These are phyloP conservation scores for Elongisporangium prolatum DNA, from an alignment of 352 stramenopile genomes.

Conservation along the genomic window DNA sequence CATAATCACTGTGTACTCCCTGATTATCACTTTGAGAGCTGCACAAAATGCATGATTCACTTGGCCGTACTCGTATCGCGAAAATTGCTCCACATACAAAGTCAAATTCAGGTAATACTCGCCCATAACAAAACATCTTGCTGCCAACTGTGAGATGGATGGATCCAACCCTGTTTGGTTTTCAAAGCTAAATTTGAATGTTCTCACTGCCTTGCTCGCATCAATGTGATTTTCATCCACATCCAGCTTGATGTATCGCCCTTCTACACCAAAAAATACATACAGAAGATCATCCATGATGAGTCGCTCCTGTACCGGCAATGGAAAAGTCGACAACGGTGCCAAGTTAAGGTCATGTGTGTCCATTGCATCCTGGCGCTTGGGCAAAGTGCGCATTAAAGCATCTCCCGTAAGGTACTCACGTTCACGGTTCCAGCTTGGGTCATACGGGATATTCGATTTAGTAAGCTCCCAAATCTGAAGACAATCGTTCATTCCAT, in stretches of 20 bases:
- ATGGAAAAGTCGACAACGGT: slow-evolving; percentile 67
- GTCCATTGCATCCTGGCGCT: slow-evolving; percentile 31
- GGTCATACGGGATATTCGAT: slow-evolving; percentile 81
- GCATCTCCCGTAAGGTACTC: slow-evolving; percentile 73
- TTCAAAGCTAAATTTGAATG: slow-evolving; percentile 58
- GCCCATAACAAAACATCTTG: slow-evolving; percentile 62
- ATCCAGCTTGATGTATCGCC: slow-evolving; percentile 74
- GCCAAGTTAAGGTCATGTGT: slow-evolving; percentile 41
- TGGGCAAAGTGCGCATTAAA: slow-evolving; percentile 35
- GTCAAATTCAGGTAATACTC: slow-evolving; percentile 76
- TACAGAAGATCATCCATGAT: slow-evolving; percentile 85
- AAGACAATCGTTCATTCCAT: slow-evolving; percentile 38
- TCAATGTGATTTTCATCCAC: slow-evolving; percentile 40
- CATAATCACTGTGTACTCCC: slow-evolving; percentile 93
- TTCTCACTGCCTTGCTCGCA: slow-evolving; percentile 16
- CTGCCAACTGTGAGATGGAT: slow-evolving; percentile 63
- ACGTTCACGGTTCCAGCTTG: slow-evolving; percentile 78
- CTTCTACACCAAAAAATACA: slow-evolving; percentile 73
- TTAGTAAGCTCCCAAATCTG: slow-evolving; percentile 87
- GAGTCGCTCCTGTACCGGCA: slow-evolving; percentile 73
- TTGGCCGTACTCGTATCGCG: slow-evolving; percentile 89
- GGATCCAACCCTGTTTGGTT: slow-evolving; percentile 79
- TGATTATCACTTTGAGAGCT: slow-evolving; percentile 86
- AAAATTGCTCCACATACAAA: slow-evolving; percentile 78
- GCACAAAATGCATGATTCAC: slow-evolving; percentile 94